Base-by-base conservation (phyloP, 345 rosid species). In the Pelargonium nanum region DNA sequence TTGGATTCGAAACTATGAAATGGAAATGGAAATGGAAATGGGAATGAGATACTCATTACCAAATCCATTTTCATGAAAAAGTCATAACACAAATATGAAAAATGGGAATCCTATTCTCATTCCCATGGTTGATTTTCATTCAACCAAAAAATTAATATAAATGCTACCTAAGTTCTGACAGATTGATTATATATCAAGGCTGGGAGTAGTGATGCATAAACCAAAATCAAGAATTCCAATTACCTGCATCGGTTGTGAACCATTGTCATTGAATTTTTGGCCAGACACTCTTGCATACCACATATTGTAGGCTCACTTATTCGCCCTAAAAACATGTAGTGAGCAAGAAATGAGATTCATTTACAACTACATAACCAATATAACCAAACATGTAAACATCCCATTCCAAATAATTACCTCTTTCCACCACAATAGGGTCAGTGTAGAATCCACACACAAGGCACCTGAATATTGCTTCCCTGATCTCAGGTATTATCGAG, bases 201-300 rank as follows among this genome's bases (percentile, higher is more conserved):
- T 58, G n/a, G n/a, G n/a, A n/a, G n/a, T n/a, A n/a, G 10, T 22
- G 9, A 52, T n/a, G 24, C 19, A 53, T 50, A 32, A 64, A 61
- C 58, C 17, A 45, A 52, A 70, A 17, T 10, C 20, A 59, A 44
- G 59, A 51, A 24, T 19, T 10, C 22, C 24, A 65, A 15, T 26
- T 72, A 89, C 99, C 99, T 87, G 94, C 97, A 89, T n/a, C 94
- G 74, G 66, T 93, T 93, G 66, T 93, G 97, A 57, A 85, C 93
- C 55, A 93, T 25, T 3, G 89, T 66, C 96, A 93, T 93, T 3
- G 97, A 83, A 66, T 84, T 87, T 83, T 84, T 89, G 50, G 99
- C 91, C 54, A 81, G 83, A 58, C 99, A 93, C 58, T 89, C 96
- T 68, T 75, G 83, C 74, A 84, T 89, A 77, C 68, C 70, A 77